Conservation (phyloP, 441 rosid genomes). For the Populus hybrid region DNA sequence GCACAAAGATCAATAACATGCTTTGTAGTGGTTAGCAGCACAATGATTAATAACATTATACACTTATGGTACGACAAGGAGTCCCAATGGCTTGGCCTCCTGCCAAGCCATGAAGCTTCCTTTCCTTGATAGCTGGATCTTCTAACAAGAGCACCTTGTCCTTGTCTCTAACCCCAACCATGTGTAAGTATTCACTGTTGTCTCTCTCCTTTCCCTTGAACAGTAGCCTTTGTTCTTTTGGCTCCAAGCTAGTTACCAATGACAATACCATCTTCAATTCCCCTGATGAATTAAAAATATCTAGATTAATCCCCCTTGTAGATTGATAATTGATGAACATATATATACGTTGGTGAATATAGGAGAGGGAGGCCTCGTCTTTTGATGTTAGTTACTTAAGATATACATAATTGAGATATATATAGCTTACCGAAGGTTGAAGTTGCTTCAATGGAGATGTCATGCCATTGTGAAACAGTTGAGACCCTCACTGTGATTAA, state of each 20-base stretch:
- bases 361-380: neutral
- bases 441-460: slow-evolving; percentile 70
- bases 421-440: slow-evolving; percentile 71
- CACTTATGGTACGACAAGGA: slow-evolving; percentile 51
- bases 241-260: slow-evolving; percentile 61
- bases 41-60: slow-evolving; percentile 18
- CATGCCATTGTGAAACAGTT: slow-evolving; percentile 58
- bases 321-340: neutral
- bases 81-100: slow-evolving; percentile 30
- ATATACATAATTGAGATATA: neutral
- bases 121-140: slow-evolving; percentile 82
- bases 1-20: no score
- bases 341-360: neutral
- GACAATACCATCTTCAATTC: slow-evolving; percentile 74
- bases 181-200: slow-evolving; percentile 70
- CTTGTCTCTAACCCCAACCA: slow-evolving; percentile 87
- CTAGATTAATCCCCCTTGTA: neutral
- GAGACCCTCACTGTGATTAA: slow-evolving; percentile 66
- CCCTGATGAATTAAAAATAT: slow-evolving; percentile 33
- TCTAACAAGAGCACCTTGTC: slow-evolving; percentile 74
- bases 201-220: slow-evolving; percentile 92
- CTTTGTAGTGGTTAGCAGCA: neutral
- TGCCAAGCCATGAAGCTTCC: slow-evolving; percentile 50
- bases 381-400: neutral
- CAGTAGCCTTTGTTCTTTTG: slow-evolving; percentile 70